Conservation (phyloP, 1,284 basidiomycete species). For the Dichomitus squalens region DNA sequence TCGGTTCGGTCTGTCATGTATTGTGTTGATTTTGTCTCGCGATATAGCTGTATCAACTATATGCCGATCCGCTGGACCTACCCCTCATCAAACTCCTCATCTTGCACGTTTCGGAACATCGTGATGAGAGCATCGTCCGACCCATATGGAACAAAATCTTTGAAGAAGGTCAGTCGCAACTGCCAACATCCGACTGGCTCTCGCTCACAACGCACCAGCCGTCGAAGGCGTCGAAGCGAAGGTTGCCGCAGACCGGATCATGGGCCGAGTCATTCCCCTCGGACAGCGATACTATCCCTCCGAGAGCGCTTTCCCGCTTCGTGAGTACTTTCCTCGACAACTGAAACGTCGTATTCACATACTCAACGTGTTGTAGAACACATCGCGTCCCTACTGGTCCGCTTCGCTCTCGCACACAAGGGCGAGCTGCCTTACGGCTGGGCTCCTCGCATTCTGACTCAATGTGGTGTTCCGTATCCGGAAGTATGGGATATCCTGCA, state of each 20-base stretch:
- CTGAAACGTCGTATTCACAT: neutral
- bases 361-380: slow-evolving; percentile 49
- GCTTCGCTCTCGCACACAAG: slow-evolving; percentile 67
- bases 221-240: slow-evolving; percentile 51
- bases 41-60: slow-evolving; percentile 82
- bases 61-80: slow-evolving; percentile 87
- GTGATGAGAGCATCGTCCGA: slow-evolving; percentile 79
- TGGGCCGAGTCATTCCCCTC: slow-evolving; percentile 67
- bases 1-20: neutral
- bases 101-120: slow-evolving; percentile 91
- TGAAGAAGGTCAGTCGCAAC: slow-evolving; percentile 60
- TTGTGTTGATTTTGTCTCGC: too few species aligned
- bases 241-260: slow-evolving; percentile 62
- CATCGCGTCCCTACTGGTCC: slow-evolving; percentile 68
- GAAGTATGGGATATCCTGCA: slow-evolving; percentile 86
- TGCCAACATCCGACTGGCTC: neutral
- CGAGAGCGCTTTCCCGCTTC: slow-evolving; percentile 86
- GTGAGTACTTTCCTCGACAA: slow-evolving; percentile 45
- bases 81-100: slow-evolving; percentile 88
- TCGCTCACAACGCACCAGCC: slow-evolving; percentile 36
- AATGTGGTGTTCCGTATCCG: slow-evolving; percentile 75
- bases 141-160: slow-evolving; percentile 92
- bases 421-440: slow-evolving; percentile 71
- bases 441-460: slow-evolving; percentile 75
- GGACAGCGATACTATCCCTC: slow-evolving; percentile 89